A percentile compares a stretch with the other conserved stretches of the same genome.
Evolutionary conservation across 768 basidiomycete species (phyloP).

Genomic region (Pleurotus giganteus): DNA sequence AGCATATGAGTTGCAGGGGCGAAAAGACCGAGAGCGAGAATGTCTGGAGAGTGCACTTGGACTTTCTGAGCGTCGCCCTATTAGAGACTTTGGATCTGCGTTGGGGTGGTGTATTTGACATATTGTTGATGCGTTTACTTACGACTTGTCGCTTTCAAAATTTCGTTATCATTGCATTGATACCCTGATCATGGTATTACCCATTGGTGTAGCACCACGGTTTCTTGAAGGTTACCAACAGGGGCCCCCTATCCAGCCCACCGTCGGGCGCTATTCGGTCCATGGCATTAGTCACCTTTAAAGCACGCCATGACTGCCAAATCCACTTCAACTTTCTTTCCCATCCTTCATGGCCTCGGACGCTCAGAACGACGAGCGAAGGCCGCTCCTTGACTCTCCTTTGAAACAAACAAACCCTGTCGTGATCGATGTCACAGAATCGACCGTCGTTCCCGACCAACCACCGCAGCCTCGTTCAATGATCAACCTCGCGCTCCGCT

Average conservation of each 20-base stretch:
- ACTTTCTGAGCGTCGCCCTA: slow-evolving; percentile 57
- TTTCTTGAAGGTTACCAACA: too few species aligned
- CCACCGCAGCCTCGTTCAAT: neutral
- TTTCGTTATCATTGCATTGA: too few species aligned
- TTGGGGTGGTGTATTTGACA: slow-evolving; percentile 68
- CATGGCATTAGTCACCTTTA: too few species aligned
- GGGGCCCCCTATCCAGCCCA: too few species aligned
- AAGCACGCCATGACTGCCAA: too few species aligned
- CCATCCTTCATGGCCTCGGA: neutral
- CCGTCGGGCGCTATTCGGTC: too few species aligned
- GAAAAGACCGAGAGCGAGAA: slow-evolving; percentile 70
- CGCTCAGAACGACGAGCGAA: slow-evolving; percentile 2
- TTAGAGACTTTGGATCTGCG: slow-evolving; percentile 62
- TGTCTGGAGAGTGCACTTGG: slow-evolving; percentile 69
- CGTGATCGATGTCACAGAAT: neutral
- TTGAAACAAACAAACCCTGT: neutral
- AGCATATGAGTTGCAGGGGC: slow-evolving; percentile 72
- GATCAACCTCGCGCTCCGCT: slow-evolving; percentile 27
- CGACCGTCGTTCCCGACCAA: neutral
- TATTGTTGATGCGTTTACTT: neutral
- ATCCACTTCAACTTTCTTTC: too few species aligned
- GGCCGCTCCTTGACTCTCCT: neutral
- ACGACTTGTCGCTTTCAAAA: too few species aligned
- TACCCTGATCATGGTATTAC: too few species aligned
- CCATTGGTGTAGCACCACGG: too few species aligned